Conservation (phyloP, 345 rosid genomes). For the Odontarrhena argentea region DNA sequence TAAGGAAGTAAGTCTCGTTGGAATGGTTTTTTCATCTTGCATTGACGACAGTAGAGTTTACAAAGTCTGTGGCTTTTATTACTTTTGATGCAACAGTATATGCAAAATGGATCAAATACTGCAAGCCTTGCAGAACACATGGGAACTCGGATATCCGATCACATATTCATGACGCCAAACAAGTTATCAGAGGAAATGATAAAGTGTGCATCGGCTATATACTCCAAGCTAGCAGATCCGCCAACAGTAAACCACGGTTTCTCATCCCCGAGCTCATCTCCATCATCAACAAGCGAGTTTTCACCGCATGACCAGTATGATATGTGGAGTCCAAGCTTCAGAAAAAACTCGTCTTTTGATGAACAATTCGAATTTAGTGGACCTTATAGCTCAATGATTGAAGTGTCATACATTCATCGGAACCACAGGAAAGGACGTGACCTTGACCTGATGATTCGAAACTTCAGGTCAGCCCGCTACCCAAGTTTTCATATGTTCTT, state of each 20-base stretch:
- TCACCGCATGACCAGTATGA: constrained; percentile 78
- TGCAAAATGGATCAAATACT: constrained; percentile 61
- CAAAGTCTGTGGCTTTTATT: constrained; percentile 9
- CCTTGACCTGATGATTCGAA: constrained; percentile 73
- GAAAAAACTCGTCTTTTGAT: constrained; percentile 76
- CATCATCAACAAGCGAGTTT: constrained; percentile 67
- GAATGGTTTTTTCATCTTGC: neutral
- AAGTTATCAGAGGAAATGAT: constrained; percentile 93
- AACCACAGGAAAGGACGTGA: constrained; percentile 74
- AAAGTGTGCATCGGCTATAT: constrained; percentile 79
- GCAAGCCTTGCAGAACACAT: constrained; percentile 93
- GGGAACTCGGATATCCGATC: constrained; percentile 86
- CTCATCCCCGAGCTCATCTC: constrained; percentile 84
- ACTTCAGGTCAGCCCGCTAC: constrained; percentile 64
- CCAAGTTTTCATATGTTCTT: constrained; percentile 1
- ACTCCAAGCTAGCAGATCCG: constrained; percentile 86
- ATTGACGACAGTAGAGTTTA: neutral
- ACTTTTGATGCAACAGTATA: constrained; percentile 55
- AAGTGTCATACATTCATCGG: constrained; percentile 75
- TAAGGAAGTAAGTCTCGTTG: constrained; percentile 59
- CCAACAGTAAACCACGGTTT: constrained; percentile 65
- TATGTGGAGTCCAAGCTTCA: constrained; percentile 90
- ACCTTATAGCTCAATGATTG: constrained; percentile 92
- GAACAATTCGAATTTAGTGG: constrained; percentile 93
- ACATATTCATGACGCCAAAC: constrained; percentile 81